Evolutionary conservation across 2,329 filamentous ascomycete genomes (phyloP).

Genomic region (Penicillium aurantiogriseum): DNA sequence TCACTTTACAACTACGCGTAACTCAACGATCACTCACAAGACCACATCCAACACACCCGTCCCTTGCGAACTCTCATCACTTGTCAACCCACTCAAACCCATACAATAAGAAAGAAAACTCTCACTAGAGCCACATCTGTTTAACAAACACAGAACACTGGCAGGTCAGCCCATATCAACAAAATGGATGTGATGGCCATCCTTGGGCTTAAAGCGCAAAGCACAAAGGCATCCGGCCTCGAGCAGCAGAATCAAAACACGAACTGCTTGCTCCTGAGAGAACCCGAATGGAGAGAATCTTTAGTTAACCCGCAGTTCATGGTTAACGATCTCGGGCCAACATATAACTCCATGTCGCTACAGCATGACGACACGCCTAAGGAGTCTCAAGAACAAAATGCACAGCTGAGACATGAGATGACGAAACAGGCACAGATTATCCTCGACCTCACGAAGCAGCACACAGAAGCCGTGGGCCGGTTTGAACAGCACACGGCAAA

Average conservation of each 20-base stretch:
- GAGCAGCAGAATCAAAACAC: background rate
- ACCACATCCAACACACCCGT: background rate
- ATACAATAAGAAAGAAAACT: too few species aligned
- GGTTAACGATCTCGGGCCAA: background rate
- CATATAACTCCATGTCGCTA: too few species aligned
- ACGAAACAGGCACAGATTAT: background rate
- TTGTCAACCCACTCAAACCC: background rate
- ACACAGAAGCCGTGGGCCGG: background rate
- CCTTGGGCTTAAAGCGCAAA: background rate
- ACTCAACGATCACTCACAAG: background rate
- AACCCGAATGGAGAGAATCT: background rate
- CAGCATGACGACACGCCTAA: background rate
- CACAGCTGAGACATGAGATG: background rate
- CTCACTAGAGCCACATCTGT: background rate
- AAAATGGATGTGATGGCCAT: background rate
- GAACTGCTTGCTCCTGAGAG: background rate
- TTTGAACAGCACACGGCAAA: background rate
- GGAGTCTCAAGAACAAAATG: background rate
- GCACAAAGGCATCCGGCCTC: too few species aligned
- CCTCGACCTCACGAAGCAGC: background rate
- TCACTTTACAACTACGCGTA: background rate
- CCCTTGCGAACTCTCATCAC: background rate
- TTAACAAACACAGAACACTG: background rate
- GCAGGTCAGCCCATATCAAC: background rate
- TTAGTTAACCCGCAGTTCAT: background rate